Percentiles rank a stretch among this genome's conserved stretches.
Conservation (phyloP, 2,329 filamentous ascomycete genomes). For the Ascochyta pisi region DNA sequence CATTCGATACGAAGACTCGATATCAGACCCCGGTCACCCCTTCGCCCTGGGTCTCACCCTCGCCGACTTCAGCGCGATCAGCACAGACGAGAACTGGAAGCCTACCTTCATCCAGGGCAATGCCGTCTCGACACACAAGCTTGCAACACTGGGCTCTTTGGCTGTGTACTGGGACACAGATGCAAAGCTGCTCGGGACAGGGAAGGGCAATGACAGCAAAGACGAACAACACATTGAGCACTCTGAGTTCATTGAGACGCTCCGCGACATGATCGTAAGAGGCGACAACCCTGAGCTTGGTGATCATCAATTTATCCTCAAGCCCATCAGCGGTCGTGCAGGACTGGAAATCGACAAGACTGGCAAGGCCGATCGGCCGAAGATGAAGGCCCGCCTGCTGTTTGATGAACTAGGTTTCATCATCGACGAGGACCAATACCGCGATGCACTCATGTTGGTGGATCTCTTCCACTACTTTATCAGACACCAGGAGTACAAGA, state of each 20-base stretch:
- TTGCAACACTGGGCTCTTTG: conserved; percentile 86
- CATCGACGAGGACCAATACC: conserved; percentile 97
- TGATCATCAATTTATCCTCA: conserved; percentile 90
- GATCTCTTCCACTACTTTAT: conserved; percentile 99
- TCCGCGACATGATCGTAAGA: conserved; percentile 81
- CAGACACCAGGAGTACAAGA: conserved; percentile 96
- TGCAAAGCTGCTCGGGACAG: conserved; percentile 79
- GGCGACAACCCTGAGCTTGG: conserved; percentile 63
- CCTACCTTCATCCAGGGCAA: conserved; percentile 95
- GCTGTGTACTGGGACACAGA: conserved; percentile 99
- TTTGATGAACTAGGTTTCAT: conserved; percentile 98
- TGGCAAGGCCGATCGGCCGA: conserved; percentile 77
- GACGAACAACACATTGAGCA: conserved; percentile 70
- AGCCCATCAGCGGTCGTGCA: conserved; percentile 92
- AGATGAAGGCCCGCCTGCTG: conserved; percentile 86
- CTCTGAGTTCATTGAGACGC: conserved; percentile 76
- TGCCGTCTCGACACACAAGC: conserved; percentile 83
- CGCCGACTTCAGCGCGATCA: conserved; percentile 95
- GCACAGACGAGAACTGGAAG: conserved; percentile 92
- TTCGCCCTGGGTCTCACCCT: conserved; percentile 92
- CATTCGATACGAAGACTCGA: conserved; percentile 95
- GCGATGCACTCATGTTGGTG: conserved; percentile 96
- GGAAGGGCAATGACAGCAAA: conserved; percentile 72
- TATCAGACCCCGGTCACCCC: conserved; percentile 92
- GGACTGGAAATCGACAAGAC: conserved; percentile 96